Evolutionary conservation across 2,329 filamentous ascomycete genomes (phyloP), one percentile per base, ranked within the genome.

Genomic region (Tolypocladium inflatum): DNA sequence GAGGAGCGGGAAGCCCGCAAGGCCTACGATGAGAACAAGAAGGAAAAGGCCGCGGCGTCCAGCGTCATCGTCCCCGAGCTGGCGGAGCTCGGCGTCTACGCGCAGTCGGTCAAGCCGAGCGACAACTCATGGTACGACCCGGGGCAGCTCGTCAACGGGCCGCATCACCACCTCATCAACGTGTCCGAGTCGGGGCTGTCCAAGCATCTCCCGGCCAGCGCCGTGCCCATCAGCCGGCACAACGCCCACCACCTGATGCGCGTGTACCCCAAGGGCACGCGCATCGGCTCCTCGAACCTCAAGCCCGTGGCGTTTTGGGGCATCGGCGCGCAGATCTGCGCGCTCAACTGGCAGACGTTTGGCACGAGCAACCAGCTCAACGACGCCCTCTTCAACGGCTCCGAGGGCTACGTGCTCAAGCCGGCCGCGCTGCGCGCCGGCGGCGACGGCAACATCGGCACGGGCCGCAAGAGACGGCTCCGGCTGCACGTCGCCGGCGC

Each of bases 331-430:
- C 86, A 89, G 64, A 84, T 89, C 53, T 87, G 84, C 66, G 86
- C 86, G 3, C 75, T 89, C 56, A 89, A 89, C 71, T 86, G 85
- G 82, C 86, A 89, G 65, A 86, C 80, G 0, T 89, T 87, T 62
- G 84, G 83, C 39, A 79, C 80, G 8, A 79, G 79, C 65, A 85
- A 86, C 73, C 86, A 88, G 68, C 74, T 88, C 62, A 88, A 88
- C 66, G 84, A 87, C 64, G 86, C 85, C 0, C 74, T 89, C 0
- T 88, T 89, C 68, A 78, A 76, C 53, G 84, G 84, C 15, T 83
- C 84, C 0, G 82, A 83, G 35, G 86, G 86, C 9, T 88, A 82
- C 64, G 80, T 88, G 1, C 73, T 88, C 26, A 89, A 89, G 67
- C 86, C 86, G 0, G 76, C 78, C 0, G 76, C 80, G 1, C 74